Conservation (phyloP, 2,329 filamentous ascomycete species). For the Pseudodiploospora longispora region DNA sequence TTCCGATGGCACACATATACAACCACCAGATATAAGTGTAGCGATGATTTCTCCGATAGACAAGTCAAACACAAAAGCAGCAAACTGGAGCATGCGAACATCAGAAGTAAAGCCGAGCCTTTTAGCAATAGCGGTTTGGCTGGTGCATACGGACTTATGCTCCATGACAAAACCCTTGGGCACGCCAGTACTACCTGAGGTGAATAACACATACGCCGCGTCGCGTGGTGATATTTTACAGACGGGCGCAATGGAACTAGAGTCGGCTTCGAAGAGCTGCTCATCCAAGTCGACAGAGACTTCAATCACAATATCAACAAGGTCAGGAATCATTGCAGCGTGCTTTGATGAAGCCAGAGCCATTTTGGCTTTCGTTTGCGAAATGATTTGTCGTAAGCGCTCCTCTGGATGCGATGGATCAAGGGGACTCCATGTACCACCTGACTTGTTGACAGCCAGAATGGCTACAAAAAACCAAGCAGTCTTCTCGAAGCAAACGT, state of each 20-base stretch:
- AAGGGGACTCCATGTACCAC: conserved; percentile 6
- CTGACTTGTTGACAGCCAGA: conserved; percentile 6
- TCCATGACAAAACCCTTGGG: conserved; percentile 1
- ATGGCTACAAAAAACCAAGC: conserved; percentile 7
- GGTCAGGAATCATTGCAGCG: too few species aligned
- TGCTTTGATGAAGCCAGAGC: background rate
- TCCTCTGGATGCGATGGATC: background rate
- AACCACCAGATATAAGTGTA: background rate
- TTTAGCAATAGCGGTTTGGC: background rate
- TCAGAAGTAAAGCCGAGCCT: background rate
- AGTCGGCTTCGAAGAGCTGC: too few species aligned
- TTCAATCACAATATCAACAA: too few species aligned
- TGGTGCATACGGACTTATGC: background rate
- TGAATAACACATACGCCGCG: background rate
- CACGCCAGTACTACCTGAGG: conserved; percentile 1
- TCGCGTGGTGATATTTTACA: too few species aligned
- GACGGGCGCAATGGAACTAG: too few species aligned
- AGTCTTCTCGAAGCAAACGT: conserved; percentile 9
- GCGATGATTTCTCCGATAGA: background rate
- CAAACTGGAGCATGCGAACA: background rate
- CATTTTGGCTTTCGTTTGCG: background rate
- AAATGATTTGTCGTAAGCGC: background rate
- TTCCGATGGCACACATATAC: background rate
- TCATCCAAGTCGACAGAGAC: too few species aligned
- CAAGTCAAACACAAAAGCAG: background rate